These are phyloP conservation scores for Rossbeevera mucosa DNA, from an alignment of 768 basidiomycete species.

Conservation along the genomic window DNA sequence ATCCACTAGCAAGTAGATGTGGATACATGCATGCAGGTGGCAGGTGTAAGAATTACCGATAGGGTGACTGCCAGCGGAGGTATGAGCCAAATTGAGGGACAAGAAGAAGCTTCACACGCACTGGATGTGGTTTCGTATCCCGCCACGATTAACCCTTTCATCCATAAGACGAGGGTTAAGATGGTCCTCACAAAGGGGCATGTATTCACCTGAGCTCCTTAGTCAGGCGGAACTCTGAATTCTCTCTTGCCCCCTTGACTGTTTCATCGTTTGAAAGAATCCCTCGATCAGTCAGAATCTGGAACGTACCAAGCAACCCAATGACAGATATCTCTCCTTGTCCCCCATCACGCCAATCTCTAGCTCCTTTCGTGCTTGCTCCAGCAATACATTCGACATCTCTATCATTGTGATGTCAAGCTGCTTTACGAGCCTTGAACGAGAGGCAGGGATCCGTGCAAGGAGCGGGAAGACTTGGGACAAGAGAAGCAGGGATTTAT, in stretches of 20 bases:
- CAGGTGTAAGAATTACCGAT: not conserved
- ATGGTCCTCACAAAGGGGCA: too few relatives aligned
- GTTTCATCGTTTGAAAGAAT: not conserved
- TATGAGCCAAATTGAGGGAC: not conserved
- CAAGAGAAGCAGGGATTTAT: conserved; percentile 33
- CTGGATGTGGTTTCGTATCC: conserved; percentile 23
- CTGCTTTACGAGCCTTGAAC: conserved; percentile 27
- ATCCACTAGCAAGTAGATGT: conserved; percentile 40
- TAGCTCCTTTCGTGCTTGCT: conserved; percentile 31
- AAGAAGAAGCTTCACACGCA: conserved; percentile 4
- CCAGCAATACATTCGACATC: conserved; percentile 39
- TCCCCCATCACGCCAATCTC: conserved; percentile 15
- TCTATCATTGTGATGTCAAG: conserved; percentile 33
- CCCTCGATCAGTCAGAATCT: not conserved
- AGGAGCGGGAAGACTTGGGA: conserved; percentile 36
- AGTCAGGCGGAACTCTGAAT: conserved; percentile 24
- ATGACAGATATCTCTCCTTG: conserved; percentile 26
- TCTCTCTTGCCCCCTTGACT: conserved; percentile 35
- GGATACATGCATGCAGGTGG: not conserved
- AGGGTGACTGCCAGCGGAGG: conserved; percentile 10
- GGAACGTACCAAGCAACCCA: conserved; percentile 18
- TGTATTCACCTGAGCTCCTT: conserved; percentile 18
- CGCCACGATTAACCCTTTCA: conserved; percentile 14
- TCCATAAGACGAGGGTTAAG: not conserved
- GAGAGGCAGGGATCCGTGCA: conserved; percentile 33